Conservation (phyloP, 805 yeast genomes). For the Debaryomyces maramus region DNA sequence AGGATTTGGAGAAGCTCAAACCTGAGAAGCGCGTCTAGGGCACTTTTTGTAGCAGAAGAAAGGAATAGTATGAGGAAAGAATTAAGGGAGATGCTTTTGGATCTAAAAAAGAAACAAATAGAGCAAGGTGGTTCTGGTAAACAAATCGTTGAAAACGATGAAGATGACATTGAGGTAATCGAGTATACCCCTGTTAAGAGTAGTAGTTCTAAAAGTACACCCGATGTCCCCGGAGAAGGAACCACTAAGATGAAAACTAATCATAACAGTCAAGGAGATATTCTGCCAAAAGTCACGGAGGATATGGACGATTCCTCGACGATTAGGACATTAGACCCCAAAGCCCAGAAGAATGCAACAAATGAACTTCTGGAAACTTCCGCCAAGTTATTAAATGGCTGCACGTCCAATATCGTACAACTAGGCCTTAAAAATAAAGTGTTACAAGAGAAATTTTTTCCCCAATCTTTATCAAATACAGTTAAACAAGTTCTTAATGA, state of each 20-base stretch:
- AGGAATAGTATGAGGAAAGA: constrained; percentile 28
- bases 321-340: constrained; percentile 12
- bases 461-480: constrained; percentile 1
- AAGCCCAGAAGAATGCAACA: neutral
- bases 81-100: constrained; percentile 22
- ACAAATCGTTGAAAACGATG: constrained; percentile 5
- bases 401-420: too few species aligned
- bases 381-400: too few species aligned
- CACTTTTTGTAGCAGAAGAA: constrained; percentile 28
- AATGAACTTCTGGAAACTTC: too few species aligned
- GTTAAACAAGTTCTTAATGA: constrained; percentile 9
- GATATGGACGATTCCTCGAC: too few species aligned
- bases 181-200: constrained; percentile 10
- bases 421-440: constrained; percentile 11
- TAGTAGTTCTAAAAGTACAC: neutral
- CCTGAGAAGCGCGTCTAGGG: constrained; percentile 11
- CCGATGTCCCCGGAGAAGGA: too few species aligned
- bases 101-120: constrained; percentile 21
- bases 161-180: constrained; percentile 20
- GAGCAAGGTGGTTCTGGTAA: constrained; percentile 1
- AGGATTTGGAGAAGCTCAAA: constrained; percentile 43
- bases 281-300: neutral
- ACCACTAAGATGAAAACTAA: neutral
- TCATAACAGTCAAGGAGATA: neutral
- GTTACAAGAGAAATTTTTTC: constrained; percentile 8